Evolutionary conservation across 2,329 filamentous ascomycete genomes (phyloP).

Genomic region (Aspergillus hortae): DNA sequence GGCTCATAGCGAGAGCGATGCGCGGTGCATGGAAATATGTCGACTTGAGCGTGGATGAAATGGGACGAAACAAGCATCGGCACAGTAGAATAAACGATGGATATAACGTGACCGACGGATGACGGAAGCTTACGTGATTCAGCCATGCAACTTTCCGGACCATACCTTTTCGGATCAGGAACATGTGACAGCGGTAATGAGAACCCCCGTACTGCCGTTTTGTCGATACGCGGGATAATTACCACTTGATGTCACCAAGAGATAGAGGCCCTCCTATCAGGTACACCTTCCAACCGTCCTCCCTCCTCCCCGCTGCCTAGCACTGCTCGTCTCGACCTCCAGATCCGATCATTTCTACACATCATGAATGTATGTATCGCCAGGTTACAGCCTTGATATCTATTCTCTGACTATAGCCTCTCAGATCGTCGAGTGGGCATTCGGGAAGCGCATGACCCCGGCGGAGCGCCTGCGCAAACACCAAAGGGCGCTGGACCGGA

Average conservation of each 20-base stretch:
- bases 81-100: not conserved
- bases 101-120: not conserved
- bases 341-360: not conserved
- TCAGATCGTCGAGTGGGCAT: conserved; percentile 97
- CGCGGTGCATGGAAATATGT: conserved; percentile 10
- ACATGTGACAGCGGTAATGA: conserved; percentile 1
- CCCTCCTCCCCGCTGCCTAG: not conserved
- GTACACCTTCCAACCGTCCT: not conserved
- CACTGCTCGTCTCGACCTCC: not conserved
- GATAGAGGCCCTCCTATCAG: too few species aligned
- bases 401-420: conserved; percentile 4
- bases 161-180: not conserved
- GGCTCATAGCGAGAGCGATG: conserved; percentile 35
- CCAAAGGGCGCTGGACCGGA: conserved; percentile 94
- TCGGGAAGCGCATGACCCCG: conserved; percentile 98
- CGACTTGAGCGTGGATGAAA: not conserved
- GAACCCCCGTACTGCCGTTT: not conserved
- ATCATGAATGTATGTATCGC: conserved; percentile 13
- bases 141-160: not conserved
- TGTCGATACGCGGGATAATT: not conserved
- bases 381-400: conserved; percentile 4
- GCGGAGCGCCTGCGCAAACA: conserved; percentile 66
- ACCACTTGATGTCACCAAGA: conserved; percentile 2
- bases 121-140: conserved; percentile 1
- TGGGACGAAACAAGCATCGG: not conserved